A percentile compares a stretch with the other conserved stretches of the same genome.
These are phyloP conservation scores for Flaveria floridana DNA, from an alignment of 140 eudicot species.

Conservation along the genomic window DNA sequence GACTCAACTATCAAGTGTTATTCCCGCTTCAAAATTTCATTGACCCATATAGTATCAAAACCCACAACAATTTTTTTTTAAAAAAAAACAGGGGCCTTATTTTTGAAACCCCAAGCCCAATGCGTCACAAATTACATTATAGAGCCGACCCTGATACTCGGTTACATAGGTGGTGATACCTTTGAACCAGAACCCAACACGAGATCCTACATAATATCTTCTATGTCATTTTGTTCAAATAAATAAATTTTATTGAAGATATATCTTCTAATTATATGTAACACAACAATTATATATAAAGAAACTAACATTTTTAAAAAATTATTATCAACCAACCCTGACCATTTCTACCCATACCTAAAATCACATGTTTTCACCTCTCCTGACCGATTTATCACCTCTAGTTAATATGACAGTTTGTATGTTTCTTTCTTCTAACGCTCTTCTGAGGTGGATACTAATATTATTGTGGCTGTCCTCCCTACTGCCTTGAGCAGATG, in stretches of 20 bases:
- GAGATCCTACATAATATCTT: neutral
- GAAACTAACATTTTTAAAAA: neutral
- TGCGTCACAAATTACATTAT: too few relatives aligned
- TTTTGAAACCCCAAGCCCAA: too few relatives aligned
- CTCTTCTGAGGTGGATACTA: neutral
- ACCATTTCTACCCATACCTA: slow-evolving; percentile 2
- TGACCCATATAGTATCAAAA: too few relatives aligned
- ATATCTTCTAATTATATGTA: neutral
- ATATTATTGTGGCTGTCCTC: neutral
- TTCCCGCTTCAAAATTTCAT: too few relatives aligned
- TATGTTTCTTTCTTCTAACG: slow-evolving; percentile 7
- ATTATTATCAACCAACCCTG: neutral
- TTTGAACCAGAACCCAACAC: neutral
- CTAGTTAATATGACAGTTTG: neutral
- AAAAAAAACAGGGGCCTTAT: too few relatives aligned
- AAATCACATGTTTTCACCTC: neutral
- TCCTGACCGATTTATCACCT: neutral
- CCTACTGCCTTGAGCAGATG: slow-evolving; percentile 49
- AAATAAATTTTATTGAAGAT: neutral
- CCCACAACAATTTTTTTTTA: too few relatives aligned
- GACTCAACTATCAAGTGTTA: too few relatives aligned
- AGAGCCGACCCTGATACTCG: neutral
- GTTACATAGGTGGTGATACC: neutral
- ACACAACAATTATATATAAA: neutral
- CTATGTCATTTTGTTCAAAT: neutral